phyloP scores from a whole-genome alignment of 352 stramenopile genomes.

The Aphanomyces astaci region DNA sequence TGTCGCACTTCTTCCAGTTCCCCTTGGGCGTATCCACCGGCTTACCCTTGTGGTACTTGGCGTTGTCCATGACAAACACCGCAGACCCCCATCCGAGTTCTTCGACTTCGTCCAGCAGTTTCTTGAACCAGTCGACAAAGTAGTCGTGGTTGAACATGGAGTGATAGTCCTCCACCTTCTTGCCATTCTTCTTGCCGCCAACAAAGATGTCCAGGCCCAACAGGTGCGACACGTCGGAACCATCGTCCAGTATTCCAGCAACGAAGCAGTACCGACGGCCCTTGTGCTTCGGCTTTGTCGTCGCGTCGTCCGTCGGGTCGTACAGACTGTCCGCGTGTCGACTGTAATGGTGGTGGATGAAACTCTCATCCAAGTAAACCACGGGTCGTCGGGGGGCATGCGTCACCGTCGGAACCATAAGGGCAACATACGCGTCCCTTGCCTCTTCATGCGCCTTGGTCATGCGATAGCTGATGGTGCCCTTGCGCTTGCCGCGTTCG shows the following conservation, averaged over 20 bases:
- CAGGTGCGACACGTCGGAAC: not conserved
- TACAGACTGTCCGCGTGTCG: not conserved
- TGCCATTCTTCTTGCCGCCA: not conserved
- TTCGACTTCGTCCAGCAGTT: not conserved
- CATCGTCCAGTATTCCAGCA: not conserved
- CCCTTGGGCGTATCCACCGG: not conserved
- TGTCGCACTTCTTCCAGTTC: not conserved
- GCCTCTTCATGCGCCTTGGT: not conserved
- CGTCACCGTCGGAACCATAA: not conserved
- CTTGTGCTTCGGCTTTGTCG: not conserved
- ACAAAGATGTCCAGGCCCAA: not conserved
- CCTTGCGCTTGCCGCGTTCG: not conserved
- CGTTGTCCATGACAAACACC: conserved; percentile 24
- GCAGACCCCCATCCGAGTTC: not conserved
- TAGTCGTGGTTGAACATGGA: not conserved
- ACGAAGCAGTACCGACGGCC: not conserved
- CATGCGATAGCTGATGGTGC: not conserved
- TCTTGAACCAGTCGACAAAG: not conserved
- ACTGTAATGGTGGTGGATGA: not conserved
- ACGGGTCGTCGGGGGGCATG: not conserved
- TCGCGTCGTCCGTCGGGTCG: not conserved
- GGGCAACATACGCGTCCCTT: not conserved
- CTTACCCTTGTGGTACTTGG: conserved; percentile 9
- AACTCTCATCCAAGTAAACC: not conserved
- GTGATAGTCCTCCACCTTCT: not conserved